Conservation (phyloP, 1,139 yeast genomes). For the Kluyveromyces sp. region DNA sequence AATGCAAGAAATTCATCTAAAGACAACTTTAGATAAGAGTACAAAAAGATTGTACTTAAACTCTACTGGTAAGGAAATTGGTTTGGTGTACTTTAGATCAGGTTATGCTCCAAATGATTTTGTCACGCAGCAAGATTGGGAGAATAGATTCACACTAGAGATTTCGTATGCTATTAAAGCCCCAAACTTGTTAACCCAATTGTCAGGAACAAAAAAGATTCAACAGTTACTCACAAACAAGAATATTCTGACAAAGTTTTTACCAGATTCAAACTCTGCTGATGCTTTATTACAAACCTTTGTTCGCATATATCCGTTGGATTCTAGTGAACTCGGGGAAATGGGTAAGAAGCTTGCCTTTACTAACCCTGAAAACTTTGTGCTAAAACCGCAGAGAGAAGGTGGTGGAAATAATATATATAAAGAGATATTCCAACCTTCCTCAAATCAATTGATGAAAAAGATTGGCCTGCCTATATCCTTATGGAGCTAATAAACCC, state of each 20-base stretch:
- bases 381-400: constrained; percentile 93
- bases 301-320: constrained; percentile 82
- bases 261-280: constrained; percentile 29
- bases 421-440: constrained; percentile 74
- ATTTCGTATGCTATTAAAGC: constrained; percentile 77
- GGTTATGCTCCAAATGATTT: constrained; percentile 83
- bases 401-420: constrained; percentile 93
- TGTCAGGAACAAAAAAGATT: constrained; percentile 86
- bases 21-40: constrained; percentile 36
- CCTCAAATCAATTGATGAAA: constrained; percentile 50
- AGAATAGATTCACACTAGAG: constrained; percentile 64
- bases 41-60: constrained; percentile 44
- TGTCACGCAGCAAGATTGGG: constrained; percentile 59
- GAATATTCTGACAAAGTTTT: constrained; percentile 40
- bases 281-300: constrained; percentile 50
- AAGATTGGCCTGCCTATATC: constrained; percentile 84
- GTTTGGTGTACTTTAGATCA: constrained; percentile 83
- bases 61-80: constrained; percentile 58
- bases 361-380: constrained; percentile 60
- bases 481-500: constrained; percentile 90
- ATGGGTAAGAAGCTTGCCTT: constrained; percentile 62
- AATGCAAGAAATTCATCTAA: constrained; percentile 47
- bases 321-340: constrained; percentile 55
- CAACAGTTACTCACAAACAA: constrained; percentile 76
- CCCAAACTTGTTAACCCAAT: constrained; percentile 80